Conservation (phyloP, 1,139 yeast species). For the Debaryomyces subglobosus region DNA sequence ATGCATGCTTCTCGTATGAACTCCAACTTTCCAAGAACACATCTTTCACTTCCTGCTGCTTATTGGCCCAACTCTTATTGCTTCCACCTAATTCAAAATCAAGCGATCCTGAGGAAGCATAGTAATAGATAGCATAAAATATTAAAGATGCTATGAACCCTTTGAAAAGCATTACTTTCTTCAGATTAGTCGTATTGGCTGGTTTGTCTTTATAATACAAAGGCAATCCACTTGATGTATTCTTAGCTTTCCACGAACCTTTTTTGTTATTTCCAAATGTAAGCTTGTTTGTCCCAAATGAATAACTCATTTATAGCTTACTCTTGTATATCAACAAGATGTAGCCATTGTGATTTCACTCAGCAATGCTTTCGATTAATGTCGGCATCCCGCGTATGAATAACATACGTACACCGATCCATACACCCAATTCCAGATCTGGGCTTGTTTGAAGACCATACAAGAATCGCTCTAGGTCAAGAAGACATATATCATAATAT, state of each 20-base stretch:
- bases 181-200: constrained; percentile 15
- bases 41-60: constrained; percentile 58
- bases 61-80: constrained; percentile 37
- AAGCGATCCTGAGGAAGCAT: constrained; percentile 9
- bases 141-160: constrained; percentile 43
- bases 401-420: not conserved
- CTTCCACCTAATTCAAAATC: not conserved
- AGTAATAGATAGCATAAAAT: constrained; percentile 40
- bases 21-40: constrained; percentile 81
- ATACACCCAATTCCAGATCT: not conserved
- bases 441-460: no score
- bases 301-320: constrained; percentile 5
- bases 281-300: constrained; percentile 6
- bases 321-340: not conserved
- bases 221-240: constrained; percentile 23
- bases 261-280: constrained; percentile 7
- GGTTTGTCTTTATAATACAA: constrained; percentile 37
- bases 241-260: constrained; percentile 15
- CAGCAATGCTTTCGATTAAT: not conserved
- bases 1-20: constrained; percentile 74
- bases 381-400: not conserved
- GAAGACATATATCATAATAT: no score
- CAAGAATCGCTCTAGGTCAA: no score
- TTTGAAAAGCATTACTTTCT: constrained; percentile 42
- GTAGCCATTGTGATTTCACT: not conserved